phyloP scores from a whole-genome alignment of 2,329 filamentous ascomycete genomes.

The Lasiodiplodia citricola region DNA sequence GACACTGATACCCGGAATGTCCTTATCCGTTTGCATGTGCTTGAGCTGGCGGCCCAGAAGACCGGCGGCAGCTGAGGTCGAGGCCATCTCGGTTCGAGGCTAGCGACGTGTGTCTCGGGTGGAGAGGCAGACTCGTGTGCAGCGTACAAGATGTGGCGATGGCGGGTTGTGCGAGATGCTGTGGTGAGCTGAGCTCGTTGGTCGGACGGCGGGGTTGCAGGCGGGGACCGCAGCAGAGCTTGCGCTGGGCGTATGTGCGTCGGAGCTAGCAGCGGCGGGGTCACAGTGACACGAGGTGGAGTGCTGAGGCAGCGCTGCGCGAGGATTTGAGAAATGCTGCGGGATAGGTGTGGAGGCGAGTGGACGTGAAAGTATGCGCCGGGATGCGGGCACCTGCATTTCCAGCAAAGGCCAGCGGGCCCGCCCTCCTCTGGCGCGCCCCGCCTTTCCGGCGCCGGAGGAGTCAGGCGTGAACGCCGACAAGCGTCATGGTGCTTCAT shows the following conservation, averaged over 20 bases:
- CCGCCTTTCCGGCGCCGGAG: conserved; percentile 18
- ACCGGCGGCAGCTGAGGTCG: conserved; percentile 65
- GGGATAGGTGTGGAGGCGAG: conserved; percentile 15
- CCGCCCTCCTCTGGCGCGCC: background rate
- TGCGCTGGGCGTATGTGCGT: background rate
- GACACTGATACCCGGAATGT: conserved; percentile 92
- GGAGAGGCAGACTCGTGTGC: background rate
- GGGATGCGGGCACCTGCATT: conserved; percentile 25
- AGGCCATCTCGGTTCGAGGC: conserved; percentile 36
- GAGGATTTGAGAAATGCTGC: conserved; percentile 3
- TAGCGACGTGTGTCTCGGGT: conserved; percentile 8
- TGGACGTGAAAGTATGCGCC: conserved; percentile 16
- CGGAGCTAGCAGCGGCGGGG: background rate
- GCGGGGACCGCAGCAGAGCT: conserved; percentile 10
- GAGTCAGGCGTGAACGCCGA: conserved; percentile 10
- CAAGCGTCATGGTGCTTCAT: background rate
- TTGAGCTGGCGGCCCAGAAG: conserved; percentile 87
- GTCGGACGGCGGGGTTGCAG: conserved; percentile 1
- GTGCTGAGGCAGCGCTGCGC: background rate
- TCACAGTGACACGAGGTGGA: conserved; percentile 6
- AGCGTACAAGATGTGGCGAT: conserved; percentile 8
- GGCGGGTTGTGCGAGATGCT: conserved; percentile 19
- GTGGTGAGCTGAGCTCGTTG: conserved; percentile 14
- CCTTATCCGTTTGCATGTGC: conserved; percentile 89
- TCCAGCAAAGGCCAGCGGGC: conserved; percentile 4